Conservation (phyloP, 1,284 basidiomycete species). For the Ganoderma boninense region DNA sequence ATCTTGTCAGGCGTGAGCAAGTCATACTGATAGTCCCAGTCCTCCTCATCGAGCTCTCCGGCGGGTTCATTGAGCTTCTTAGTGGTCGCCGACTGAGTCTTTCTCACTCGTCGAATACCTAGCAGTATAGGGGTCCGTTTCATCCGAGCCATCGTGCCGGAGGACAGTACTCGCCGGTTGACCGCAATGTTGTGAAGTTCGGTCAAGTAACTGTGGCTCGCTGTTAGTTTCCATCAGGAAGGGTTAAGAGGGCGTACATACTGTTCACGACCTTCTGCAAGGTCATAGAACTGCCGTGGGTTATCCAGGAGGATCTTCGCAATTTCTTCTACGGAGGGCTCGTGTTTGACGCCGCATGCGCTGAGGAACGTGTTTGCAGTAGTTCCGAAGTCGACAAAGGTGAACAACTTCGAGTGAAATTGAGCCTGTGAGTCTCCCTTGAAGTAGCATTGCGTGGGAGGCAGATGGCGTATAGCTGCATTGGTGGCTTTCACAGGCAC, state of each 20-base stretch:
- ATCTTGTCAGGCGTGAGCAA: conserved; percentile 69
- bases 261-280: conserved; percentile 72
- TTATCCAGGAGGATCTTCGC: conserved; percentile 69
- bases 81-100: conserved; percentile 43
- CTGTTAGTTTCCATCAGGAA: neutral
- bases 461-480: conserved; percentile 53
- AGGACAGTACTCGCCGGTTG: conserved; percentile 70
- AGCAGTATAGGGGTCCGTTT: conserved; percentile 77
- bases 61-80: conserved; percentile 39
- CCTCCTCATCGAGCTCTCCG: conserved; percentile 61
- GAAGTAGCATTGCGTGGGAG: conserved; percentile 78
- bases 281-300: conserved; percentile 74
- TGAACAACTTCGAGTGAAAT: conserved; percentile 83
- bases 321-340: conserved; percentile 89
- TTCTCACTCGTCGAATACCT: conserved; percentile 66
- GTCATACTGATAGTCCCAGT: conserved; percentile 73
- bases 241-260: conserved; percentile 35
- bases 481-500: conserved; percentile 56
- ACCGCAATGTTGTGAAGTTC: conserved; percentile 89
- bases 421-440: conserved; percentile 57
- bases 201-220: conserved; percentile 69
- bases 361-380: conserved; percentile 87
- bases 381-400: conserved; percentile 90
- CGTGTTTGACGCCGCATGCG: conserved; percentile 88
- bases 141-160: conserved; percentile 69